Evolutionary conservation across 2,329 filamentous ascomycete species (phyloP).

Genomic region (Cordyceps cateniannulata): DNA sequence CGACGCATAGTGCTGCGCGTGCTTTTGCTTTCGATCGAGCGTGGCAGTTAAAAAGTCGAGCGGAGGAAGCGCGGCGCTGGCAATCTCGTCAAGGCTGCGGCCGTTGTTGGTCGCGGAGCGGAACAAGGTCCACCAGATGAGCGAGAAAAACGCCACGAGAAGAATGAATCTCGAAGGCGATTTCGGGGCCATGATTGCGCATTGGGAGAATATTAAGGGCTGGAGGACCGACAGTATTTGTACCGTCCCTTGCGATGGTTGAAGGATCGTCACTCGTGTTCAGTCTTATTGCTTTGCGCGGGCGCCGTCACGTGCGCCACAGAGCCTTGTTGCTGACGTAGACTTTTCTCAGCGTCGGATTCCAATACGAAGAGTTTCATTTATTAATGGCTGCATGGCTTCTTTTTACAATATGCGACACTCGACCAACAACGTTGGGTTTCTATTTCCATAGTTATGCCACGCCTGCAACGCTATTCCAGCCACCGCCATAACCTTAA

Average conservation of each 20-base stretch:
- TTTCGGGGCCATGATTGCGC: neutral
- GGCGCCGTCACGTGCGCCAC: neutral
- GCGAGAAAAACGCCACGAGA: neutral
- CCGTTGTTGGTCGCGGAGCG: neutral
- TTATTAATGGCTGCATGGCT: too few species aligned
- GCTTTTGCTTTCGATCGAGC: conserved; percentile 3
- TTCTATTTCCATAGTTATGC: neutral
- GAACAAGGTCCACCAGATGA: conserved; percentile 4
- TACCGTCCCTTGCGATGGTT: neutral
- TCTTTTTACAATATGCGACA: too few species aligned
- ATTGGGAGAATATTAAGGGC: neutral
- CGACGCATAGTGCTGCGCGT: conserved; percentile 23
- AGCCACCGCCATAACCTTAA: neutral
- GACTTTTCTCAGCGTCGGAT: neutral
- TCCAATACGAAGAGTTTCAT: neutral
- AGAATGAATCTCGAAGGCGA: neutral
- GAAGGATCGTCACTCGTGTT: neutral
- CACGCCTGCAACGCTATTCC: neutral
- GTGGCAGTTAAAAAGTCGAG: conserved; percentile 10
- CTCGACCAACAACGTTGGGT: neutral
- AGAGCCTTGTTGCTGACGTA: conserved; percentile 2
- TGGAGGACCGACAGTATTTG: neutral
- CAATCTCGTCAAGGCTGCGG: neutral
- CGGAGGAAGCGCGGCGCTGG: conserved; percentile 1
- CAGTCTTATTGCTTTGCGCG: neutral